Base-by-base conservation (phyloP, 306 rosid species). In the Begonia loranthoides region DNA sequence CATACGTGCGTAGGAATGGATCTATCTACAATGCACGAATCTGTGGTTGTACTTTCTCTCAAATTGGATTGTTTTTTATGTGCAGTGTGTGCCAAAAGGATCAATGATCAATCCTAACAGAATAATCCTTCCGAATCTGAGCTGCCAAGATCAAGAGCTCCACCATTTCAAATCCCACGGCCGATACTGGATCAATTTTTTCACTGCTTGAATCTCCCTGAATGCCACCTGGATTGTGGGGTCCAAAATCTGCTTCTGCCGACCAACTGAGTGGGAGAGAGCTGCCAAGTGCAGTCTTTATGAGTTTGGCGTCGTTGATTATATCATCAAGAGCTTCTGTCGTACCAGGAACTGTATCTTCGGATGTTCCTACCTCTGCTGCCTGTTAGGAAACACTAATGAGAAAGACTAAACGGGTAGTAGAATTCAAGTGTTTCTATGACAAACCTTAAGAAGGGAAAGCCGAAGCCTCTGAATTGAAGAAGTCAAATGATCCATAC, bases 111-210 rank as follows among this genome's bases (percentile, higher is more conserved):
- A 55, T 73, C 63, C 47, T 59, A 19, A 53, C 51, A 10, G 48
- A 43, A 57, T 57, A 53, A 28, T 76, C 77, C 74, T 71, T 83
- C 73, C 86, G 61, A 52, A 67, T 50, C 67, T 78, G 88, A 4
- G 93, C 94, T 8, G 80, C 81, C 69, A 80, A 75, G 56, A 80
- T 67, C 65, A 86, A 64, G 55, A 90, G 99, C 68, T 90, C 99
- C 68, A 83, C 94, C 99, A 90, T 86, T 76, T 90, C 93, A 65
- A 90, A 74, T 65, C 99, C 99, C 9, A 87, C 93, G 50, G 84
- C 88, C 55, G 84, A 69, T 48, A 90, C 82, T 41, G 72, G 49
- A 66, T 90, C 95, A 24, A 73, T 66, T 74, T 90, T 90, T 60
- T 75, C 81, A 38, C 54, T 59, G 59, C 53, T 47, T 57, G 68